These are phyloP conservation scores for Malassezia sympodialis DNA, from an alignment of 1,284 basidiomycete species.

Conservation along the genomic window DNA sequence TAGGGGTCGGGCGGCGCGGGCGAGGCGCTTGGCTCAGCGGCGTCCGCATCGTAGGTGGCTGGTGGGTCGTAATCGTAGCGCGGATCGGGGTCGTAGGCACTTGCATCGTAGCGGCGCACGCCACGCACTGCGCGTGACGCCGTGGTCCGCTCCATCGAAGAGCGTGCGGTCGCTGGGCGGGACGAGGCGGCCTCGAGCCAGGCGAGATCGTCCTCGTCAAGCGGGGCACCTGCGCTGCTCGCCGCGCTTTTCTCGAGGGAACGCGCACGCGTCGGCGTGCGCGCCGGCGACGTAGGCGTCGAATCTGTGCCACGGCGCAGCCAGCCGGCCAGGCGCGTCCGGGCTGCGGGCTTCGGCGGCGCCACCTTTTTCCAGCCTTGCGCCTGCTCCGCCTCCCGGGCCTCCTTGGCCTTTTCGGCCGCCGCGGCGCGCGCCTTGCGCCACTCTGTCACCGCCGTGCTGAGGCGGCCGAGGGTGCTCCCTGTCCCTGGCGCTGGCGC, in stretches of 20 bases:
- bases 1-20: not conserved
- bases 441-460: slow-evolving; percentile 5
- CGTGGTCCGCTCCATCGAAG: not conserved
- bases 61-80: not conserved
- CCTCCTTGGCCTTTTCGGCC: not conserved
- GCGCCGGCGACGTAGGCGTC: not conserved
- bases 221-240: not conserved
- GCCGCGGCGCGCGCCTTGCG: slow-evolving; percentile 1
- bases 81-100: not conserved
- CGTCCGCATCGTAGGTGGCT: not conserved
- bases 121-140: not conserved
- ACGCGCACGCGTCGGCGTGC: not conserved
- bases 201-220: slow-evolving; percentile 7
- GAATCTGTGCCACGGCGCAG: not conserved
- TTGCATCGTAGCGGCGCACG: not conserved
- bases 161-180: not conserved
- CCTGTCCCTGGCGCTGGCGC: not conserved
- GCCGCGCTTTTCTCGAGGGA: not conserved
- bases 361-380: slow-evolving; percentile 9
- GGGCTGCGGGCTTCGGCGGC: slow-evolving; percentile 2
- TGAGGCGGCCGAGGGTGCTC: not conserved
- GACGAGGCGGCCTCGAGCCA: slow-evolving; percentile 14
- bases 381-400: not conserved
- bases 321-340: not conserved
- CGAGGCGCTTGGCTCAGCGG: not conserved